Conservation (phyloP, 176 grass and related monocot genomes). For the Carex pumila region DNA sequence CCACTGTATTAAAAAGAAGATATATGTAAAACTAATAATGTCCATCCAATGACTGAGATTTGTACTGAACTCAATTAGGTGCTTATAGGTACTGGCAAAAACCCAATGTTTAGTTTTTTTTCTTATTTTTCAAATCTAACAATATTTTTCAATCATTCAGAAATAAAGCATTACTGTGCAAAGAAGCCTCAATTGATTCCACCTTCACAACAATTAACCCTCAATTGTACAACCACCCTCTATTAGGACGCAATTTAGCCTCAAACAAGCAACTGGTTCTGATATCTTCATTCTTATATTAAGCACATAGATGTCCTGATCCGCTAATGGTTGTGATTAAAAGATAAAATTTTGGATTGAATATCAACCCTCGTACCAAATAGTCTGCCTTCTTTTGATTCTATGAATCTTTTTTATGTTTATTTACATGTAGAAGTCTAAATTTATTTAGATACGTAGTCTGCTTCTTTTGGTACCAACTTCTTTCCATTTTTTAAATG, state of each 20-base stretch:
- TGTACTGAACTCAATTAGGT: not conserved
- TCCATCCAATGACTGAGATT: not conserved
- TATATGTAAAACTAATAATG: not conserved
- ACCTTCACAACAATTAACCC: not conserved
- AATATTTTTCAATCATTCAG: not conserved
- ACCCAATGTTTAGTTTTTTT: not conserved
- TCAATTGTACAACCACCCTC: not conserved
- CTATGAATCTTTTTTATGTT: too few species aligned
- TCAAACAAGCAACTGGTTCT: not conserved
- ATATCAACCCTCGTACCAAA: too few species aligned
- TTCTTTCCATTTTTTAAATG: too few species aligned
- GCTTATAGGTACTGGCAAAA: not conserved
- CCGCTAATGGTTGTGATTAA: too few species aligned
- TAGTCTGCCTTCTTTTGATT: too few species aligned
- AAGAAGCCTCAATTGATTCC: not conserved
- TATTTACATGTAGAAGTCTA: too few species aligned
- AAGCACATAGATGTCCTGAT: too few species aligned
- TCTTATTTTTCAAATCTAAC: not conserved
- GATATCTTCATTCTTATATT: too few species aligned
- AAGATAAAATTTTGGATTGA: too few species aligned
- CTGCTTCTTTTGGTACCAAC: too few species aligned
- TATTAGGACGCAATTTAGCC: not conserved
- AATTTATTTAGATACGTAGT: too few species aligned
- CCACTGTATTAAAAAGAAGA: slow-evolving; percentile 29
- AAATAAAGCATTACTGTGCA: not conserved